Evolutionary conservation across 306 rosid species (phyloP), one percentile per base, ranked within the genome.

Genomic region (Vigna hirtella): DNA sequence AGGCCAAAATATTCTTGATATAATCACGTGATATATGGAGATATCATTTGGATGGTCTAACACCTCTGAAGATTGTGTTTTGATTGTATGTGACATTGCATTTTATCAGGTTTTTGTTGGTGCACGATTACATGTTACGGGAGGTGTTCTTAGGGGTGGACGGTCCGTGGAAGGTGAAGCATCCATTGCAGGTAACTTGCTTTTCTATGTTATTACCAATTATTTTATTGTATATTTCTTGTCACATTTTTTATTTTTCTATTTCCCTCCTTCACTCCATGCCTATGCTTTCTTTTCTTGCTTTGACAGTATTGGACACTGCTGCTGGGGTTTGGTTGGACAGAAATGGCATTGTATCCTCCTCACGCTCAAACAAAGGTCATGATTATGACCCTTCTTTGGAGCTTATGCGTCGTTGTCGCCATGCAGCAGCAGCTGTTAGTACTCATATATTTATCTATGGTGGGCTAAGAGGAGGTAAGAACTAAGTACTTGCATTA

Each of bases 261-360:
- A 63, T 48, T 73, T 59, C 42, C 22, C 43, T 53, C 14, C 36
- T 42, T 22, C 18, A 40, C 5, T 65, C n/a, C 51, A 68, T 20
- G 67, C 65, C 22, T 51, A 5, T 32, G 40, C 57, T 68, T 74
- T 65, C 7, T 26, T 32, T 79, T 52, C 18, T 22, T 70, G 18
- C 79, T 77, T 86, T 75, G 76, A 74, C 74, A 95, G 99, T 96
- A 62, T 86, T 96, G 94, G 99, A 96, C 87, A 96, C 99, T 79
- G 99, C 99, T 10, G 99, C 99, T 77, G 99, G 99, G 83, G 98
- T 90, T 80, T 96, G 99, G 99, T 85, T 96, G 69, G 99, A 96
- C 80, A 87, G 98, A 84, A 91, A 81, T 70, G 99, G 99, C 64
- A 85, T 96, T 53, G 98, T 96, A 81, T 87, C 99, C 83, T 85